Percentiles rank a stretch among this genome's conserved stretches.
Evolutionary conservation across 2,329 filamentous ascomycete species (phyloP).

Genomic region (Calonectria ilicicola): DNA sequence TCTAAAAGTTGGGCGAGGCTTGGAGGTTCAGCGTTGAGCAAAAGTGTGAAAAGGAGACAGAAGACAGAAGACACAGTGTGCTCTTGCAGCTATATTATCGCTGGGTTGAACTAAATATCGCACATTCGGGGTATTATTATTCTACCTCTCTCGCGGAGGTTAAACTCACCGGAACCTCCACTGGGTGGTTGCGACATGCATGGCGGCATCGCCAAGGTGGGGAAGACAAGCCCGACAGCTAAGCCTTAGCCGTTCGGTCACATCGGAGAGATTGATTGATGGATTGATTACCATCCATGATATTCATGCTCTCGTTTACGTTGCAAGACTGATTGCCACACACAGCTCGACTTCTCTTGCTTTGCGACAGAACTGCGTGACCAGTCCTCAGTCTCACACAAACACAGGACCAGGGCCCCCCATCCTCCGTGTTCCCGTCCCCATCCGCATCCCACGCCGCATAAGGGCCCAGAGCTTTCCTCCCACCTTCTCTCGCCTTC

Average conservation of each 20-base stretch:
- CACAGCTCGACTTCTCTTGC: background rate
- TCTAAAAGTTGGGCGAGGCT: too few species aligned
- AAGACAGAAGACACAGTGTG: too few species aligned
- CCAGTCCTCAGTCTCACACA: background rate
- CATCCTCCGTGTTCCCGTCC: too few species aligned
- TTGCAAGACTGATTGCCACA: background rate
- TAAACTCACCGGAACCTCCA: background rate
- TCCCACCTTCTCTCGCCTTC: background rate
- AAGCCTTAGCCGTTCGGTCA: constrained; percentile 5
- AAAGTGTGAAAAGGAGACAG: background rate
- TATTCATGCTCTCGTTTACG: background rate
- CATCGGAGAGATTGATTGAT: constrained; percentile 15
- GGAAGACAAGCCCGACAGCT: background rate
- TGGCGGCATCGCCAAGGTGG: background rate
- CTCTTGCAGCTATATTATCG: too few species aligned
- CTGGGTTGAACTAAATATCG: background rate
- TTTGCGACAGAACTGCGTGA: background rate
- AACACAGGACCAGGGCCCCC: background rate
- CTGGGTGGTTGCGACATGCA: background rate
- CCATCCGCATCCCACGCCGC: background rate
- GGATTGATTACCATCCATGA: too few species aligned
- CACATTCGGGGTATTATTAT: background rate
- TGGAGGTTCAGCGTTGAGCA: background rate
- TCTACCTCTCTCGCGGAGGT: background rate
- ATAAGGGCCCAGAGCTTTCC: background rate